These are phyloP conservation scores for Xanthoconium purpureum DNA, from an alignment of 768 basidiomycete species.

Conservation along the genomic window DNA sequence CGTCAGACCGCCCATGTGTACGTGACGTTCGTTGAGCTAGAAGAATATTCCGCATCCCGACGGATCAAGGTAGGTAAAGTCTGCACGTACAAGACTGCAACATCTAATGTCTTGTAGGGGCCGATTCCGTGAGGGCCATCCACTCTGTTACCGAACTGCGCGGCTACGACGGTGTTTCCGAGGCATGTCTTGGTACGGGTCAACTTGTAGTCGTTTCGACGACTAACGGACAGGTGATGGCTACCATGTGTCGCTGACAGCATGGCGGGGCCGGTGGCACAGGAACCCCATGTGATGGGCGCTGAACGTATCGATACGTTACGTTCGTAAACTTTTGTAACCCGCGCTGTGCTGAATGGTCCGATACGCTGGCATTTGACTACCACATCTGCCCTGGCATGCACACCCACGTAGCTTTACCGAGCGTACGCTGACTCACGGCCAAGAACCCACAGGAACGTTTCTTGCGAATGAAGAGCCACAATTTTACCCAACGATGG, in stretches of 20 bases:
- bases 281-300: slow-evolving; percentile 12
- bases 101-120: not conserved
- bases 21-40: not conserved
- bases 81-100: not conserved
- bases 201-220: not conserved
- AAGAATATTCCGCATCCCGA: not conserved
- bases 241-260: slow-evolving; percentile 5
- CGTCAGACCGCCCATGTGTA: not conserved
- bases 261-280: slow-evolving; percentile 15
- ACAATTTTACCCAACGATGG: not conserved
- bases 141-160: slow-evolving; percentile 1
- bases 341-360: slow-evolving; percentile 6
- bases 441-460: not conserved
- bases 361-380: not conserved
- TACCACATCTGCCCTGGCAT: not conserved
- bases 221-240: slow-evolving; percentile 4
- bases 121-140: not conserved
- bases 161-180: not conserved
- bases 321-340: slow-evolving; percentile 3
- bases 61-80: not conserved
- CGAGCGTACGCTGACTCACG: not conserved
- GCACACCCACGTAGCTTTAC: not conserved
- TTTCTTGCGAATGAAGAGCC: not conserved
- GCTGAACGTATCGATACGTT: slow-evolving; percentile 9
- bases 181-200: not conserved